These are phyloP conservation scores for Terfezia claveryi DNA, from an alignment of 495 filamentous ascomycete genomes.

Conservation along the genomic window DNA sequence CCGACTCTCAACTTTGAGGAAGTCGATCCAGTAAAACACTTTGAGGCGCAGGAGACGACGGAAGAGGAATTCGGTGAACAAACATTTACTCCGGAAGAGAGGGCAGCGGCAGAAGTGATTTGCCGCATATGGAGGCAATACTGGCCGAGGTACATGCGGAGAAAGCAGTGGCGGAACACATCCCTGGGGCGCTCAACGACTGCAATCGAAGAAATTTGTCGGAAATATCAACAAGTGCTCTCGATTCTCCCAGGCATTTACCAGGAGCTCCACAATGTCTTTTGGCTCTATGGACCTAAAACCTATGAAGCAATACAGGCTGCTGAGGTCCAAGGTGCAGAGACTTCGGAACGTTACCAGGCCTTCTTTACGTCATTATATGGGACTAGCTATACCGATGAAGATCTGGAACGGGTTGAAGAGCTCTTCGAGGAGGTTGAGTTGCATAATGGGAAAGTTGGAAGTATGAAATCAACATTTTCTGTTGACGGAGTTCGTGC, in stretches of 20 bases:
- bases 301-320: not conserved
- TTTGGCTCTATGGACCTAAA: not conserved
- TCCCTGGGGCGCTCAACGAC: not conserved
- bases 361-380: not conserved
- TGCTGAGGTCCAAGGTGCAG: not conserved
- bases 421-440: not conserved
- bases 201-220: not conserved
- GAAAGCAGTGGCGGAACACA: not conserved
- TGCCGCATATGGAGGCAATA: not conserved
- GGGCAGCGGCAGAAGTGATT: not conserved
- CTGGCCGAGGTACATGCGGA: not conserved
- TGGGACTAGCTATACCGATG: not conserved
- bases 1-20: too few relatives aligned
- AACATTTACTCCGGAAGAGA: not conserved
- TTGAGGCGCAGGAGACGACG: too few relatives aligned
- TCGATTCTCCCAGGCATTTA: not conserved
- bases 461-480: not conserved
- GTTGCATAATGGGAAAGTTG: not conserved
- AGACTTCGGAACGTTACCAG: not conserved
- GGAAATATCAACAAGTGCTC: not conserved
- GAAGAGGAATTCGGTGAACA: too few relatives aligned
- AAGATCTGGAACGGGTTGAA: not conserved
- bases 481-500: not conserved
- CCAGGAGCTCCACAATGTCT: not conserved
- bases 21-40: too few relatives aligned